Conservation (phyloP, 2,329 filamentous ascomycete species). For the Fusarium acutatum region DNA sequence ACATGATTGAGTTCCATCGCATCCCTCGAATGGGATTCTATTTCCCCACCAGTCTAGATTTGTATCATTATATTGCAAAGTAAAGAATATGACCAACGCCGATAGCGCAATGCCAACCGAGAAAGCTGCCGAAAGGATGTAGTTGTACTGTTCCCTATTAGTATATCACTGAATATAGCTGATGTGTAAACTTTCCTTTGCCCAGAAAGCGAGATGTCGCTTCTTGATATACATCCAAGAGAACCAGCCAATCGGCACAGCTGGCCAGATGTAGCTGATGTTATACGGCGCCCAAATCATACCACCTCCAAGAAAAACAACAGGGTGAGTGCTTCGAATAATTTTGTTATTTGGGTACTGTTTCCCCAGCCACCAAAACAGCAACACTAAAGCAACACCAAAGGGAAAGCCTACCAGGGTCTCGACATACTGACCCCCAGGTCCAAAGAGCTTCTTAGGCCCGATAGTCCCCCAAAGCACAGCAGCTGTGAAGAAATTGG, state of each 20-base stretch:
- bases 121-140: slow-evolving; percentile 57
- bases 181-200: slow-evolving; percentile 45
- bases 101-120: slow-evolving; percentile 56
- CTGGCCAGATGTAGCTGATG: slow-evolving; percentile 55
- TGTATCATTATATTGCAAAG: slow-evolving; percentile 50
- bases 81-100: slow-evolving; percentile 59
- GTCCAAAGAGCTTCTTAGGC: slow-evolving; percentile 49
- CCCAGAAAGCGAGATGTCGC: slow-evolving; percentile 58
- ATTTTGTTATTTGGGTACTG: slow-evolving; percentile 43
- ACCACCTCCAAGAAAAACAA: slow-evolving; percentile 52
- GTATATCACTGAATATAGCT: not conserved
- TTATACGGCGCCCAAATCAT: slow-evolving; percentile 57
- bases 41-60: slow-evolving; percentile 59
- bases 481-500: slow-evolving; percentile 51
- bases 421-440: slow-evolving; percentile 47
- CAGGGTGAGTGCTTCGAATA: slow-evolving; percentile 53
- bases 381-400: slow-evolving; percentile 48
- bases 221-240: slow-evolving; percentile 59
- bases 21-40: slow-evolving; percentile 37
- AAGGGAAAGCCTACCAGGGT: slow-evolving; percentile 51
- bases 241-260: slow-evolving; percentile 56
- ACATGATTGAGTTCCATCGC: slow-evolving; percentile 39
- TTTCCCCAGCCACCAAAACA: slow-evolving; percentile 49
- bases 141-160: slow-evolving; percentile 51
- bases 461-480: slow-evolving; percentile 54